These are phyloP conservation scores for Endocalyx cinctus DNA, from an alignment of 2,329 filamentous ascomycete genomes.

Conservation along the genomic window DNA sequence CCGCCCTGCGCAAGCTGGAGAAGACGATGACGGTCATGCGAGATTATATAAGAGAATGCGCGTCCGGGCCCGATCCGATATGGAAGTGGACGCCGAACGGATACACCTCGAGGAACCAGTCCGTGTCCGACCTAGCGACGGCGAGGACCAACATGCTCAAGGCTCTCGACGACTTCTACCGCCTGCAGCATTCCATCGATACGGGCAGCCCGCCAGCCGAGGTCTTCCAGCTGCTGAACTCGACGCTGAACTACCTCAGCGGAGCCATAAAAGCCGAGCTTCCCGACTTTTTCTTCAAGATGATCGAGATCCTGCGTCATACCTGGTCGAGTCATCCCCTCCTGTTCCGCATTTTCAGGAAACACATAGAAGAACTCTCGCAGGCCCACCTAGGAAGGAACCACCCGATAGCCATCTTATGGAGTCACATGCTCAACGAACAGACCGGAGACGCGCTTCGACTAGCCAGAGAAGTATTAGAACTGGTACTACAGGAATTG, in stretches of 20 bases:
- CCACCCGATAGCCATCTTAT: conserved; percentile 16
- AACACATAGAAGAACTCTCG: conserved; percentile 16
- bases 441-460: conserved; percentile 4
- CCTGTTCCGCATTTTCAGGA: conserved; percentile 15
- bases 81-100: conserved; percentile 11
- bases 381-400: conserved; percentile 12
- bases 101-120: conserved; percentile 7
- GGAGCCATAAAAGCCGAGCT: conserved; percentile 13
- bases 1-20: conserved; percentile 15
- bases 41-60: conserved; percentile 13
- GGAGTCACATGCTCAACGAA: conserved; percentile 10
- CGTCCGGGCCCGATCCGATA: conserved; percentile 10
- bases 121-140: conserved; percentile 3
- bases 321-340: conserved; percentile 15
- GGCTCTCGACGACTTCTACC: conserved; percentile 16
- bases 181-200: conserved; percentile 15
- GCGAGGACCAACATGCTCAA: conserved; percentile 12
- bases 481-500: conserved; percentile 14
- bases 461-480: conserved; percentile 9
- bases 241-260: conserved; percentile 14
- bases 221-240: conserved; percentile 14
- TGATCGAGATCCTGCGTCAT: conserved; percentile 16
- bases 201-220: conserved; percentile 7
- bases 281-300: conserved; percentile 17
- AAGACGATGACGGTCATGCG: conserved; percentile 16